Percentiles rank a stretch among this genome's conserved stretches.
phyloP scores from a whole-genome alignment of 257 asterid species.

The Salvia hispanica region DNA sequence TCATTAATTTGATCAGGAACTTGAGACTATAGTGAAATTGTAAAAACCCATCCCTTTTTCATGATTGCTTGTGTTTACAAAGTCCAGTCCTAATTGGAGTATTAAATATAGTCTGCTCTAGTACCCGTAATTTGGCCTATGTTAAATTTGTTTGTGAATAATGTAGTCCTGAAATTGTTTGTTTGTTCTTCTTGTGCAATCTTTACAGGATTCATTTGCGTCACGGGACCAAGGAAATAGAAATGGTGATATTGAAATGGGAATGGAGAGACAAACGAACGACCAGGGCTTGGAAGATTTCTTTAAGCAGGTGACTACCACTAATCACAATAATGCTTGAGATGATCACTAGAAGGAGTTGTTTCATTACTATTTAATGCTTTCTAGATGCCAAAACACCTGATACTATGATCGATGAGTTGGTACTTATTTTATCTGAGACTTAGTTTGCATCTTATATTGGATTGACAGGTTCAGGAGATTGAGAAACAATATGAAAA shows the following conservation, averaged over 20 bases:
- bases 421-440: slow-evolving; percentile 17
- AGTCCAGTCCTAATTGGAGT: background rate
- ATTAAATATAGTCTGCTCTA: background rate
- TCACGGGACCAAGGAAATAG: slow-evolving; percentile 61
- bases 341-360: slow-evolving; percentile 29
- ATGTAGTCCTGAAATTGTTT: slow-evolving; percentile 12
- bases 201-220: slow-evolving; percentile 66
- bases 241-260: slow-evolving; percentile 88
- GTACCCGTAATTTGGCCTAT: slow-evolving; percentile 7
- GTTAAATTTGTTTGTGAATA: slow-evolving; percentile 14
- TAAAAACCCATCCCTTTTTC: slow-evolving; percentile 1
- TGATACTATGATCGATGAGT: slow-evolving; percentile 10
- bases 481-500: slow-evolving; percentile 87
- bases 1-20: slow-evolving; percentile 20
- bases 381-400: slow-evolving; percentile 12
- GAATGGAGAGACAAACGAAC: slow-evolving; percentile 59
- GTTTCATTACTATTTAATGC: slow-evolving; percentile 5
- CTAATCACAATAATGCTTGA: slow-evolving; percentile 29
- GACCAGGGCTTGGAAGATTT: slow-evolving; percentile 84
- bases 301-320: slow-evolving; percentile 73
- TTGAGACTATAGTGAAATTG: background rate
- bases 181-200: slow-evolving; percentile 27
- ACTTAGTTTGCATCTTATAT: slow-evolving; percentile 31
- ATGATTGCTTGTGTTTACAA: slow-evolving; percentile 10
- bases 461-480: slow-evolving; percentile 71